A percentile compares a stretch with the other conserved stretches of the same genome.
phyloP scores from a whole-genome alignment of 2,329 filamentous ascomycete species.

The Cytospora paraplurivora region DNA sequence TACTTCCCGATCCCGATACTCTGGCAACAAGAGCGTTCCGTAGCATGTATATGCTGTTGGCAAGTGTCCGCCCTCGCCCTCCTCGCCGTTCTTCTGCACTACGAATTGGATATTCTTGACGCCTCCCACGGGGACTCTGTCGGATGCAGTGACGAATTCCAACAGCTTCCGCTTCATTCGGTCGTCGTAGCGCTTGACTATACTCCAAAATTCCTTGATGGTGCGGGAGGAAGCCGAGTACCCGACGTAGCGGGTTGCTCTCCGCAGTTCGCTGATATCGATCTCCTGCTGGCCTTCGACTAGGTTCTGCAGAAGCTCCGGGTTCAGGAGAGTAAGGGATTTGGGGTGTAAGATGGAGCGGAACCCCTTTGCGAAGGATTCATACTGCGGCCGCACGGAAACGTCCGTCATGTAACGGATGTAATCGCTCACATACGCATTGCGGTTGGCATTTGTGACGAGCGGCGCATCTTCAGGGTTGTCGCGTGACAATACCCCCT shows the following conservation, averaged over 20 bases:
- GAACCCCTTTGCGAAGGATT: slow-evolving; percentile 82
- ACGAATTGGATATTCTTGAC: slow-evolving; percentile 81
- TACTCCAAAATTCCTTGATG: slow-evolving; percentile 80
- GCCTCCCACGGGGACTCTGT: slow-evolving; percentile 86
- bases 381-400: slow-evolving; percentile 75
- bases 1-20: slow-evolving; percentile 72
- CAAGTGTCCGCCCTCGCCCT: slow-evolving; percentile 57
- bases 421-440: slow-evolving; percentile 81
- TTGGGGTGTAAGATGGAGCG: slow-evolving; percentile 70
- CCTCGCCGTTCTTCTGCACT: slow-evolving; percentile 75
- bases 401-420: slow-evolving; percentile 79
- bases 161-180: slow-evolving; percentile 75
- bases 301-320: slow-evolving; percentile 71
- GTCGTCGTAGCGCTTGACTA: slow-evolving; percentile 69
- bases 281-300: slow-evolving; percentile 85
- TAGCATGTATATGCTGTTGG: slow-evolving; percentile 95
- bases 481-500: slow-evolving; percentile 35
- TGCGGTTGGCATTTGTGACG: slow-evolving; percentile 81
- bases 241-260: slow-evolving; percentile 76
- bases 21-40: slow-evolving; percentile 80
- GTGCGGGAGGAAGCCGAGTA: slow-evolving; percentile 71
- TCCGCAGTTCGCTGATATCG: slow-evolving; percentile 71
- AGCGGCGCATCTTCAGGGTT: slow-evolving; percentile 61
- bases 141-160: slow-evolving; percentile 93
- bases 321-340: slow-evolving; percentile 71